These are phyloP conservation scores for Pythium oligandrum DNA, from an alignment of 352 stramenopile genomes.

Conservation along the genomic window DNA sequence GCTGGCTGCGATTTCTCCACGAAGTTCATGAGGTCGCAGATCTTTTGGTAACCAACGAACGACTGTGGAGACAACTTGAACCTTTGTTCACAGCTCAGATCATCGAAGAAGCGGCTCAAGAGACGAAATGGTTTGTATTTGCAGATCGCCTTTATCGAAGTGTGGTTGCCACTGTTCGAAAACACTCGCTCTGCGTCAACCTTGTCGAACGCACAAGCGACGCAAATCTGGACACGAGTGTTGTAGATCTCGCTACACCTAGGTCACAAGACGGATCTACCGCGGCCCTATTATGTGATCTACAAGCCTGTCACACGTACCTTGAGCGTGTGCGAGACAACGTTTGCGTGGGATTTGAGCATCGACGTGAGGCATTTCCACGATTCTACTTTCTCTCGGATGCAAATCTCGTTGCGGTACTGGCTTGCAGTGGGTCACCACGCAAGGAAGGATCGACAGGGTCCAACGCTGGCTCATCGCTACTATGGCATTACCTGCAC, in stretches of 20 bases:
- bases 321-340: slow-evolving; percentile 39
- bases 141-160: slow-evolving; percentile 39
- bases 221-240: background rate
- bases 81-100: slow-evolving; percentile 51
- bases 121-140: slow-evolving; percentile 32
- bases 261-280: background rate
- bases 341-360: slow-evolving; percentile 43
- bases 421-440: slow-evolving; percentile 17
- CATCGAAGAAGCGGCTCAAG: slow-evolving; percentile 36
- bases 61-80: slow-evolving; percentile 39
- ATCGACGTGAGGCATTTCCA: slow-evolving; percentile 45
- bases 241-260: no score
- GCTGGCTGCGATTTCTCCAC: slow-evolving; percentile 48
- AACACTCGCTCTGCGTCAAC: slow-evolving; percentile 28
- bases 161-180: slow-evolving; percentile 20
- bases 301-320: slow-evolving; percentile 32
- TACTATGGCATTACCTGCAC: background rate
- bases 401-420: slow-evolving; percentile 37
- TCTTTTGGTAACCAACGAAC: slow-evolving; percentile 31
- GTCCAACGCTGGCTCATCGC: background rate
- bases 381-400: slow-evolving; percentile 73
- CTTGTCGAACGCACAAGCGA: slow-evolving; percentile 17
- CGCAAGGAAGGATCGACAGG: no score
- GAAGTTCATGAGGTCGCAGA: slow-evolving; percentile 34
- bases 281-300: slow-evolving; percentile 23